Evolutionary conservation across 2,329 filamentous ascomycete genomes (phyloP).

Genomic region (Aspergillus neotritici): DNA sequence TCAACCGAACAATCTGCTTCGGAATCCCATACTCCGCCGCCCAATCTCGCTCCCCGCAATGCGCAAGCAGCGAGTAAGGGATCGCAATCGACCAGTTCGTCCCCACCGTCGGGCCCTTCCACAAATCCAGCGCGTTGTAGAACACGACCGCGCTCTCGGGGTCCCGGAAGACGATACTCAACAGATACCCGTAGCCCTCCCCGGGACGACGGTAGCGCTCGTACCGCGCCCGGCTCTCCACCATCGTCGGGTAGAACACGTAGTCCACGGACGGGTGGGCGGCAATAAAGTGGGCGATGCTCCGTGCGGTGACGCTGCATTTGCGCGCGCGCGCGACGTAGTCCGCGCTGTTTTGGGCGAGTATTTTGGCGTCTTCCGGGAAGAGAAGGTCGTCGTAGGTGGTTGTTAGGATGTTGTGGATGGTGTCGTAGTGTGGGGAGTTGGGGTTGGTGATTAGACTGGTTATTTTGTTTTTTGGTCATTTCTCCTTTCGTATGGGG

Average conservation of each 20-base stretch:
- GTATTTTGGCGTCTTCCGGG: conserved; percentile 15
- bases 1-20: conserved; percentile 17
- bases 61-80: conserved; percentile 20
- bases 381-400: conserved; percentile 18
- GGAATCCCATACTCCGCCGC: conserved; percentile 23
- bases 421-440: conserved; percentile 36
- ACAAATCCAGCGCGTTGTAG: conserved; percentile 27
- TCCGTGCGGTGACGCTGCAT: conserved; percentile 15
- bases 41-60: conserved; percentile 25
- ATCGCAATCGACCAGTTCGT: conserved; percentile 24
- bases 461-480: neutral
- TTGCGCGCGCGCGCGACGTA: conserved; percentile 16
- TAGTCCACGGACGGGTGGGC: conserved; percentile 12
- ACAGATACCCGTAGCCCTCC: conserved; percentile 22
- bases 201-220: conserved; percentile 13
- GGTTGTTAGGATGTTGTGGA: conserved; percentile 23
- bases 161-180: conserved; percentile 20
- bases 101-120: conserved; percentile 27
- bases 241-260: conserved; percentile 20
- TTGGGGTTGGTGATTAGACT: conserved; percentile 46
- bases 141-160: conserved; percentile 20
- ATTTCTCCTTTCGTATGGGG: too few relatives aligned
- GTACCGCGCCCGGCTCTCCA: conserved; percentile 12
- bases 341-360: conserved; percentile 21
- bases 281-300: conserved; percentile 18